Evolutionary conservation across 1,139 yeast genomes (phyloP).

Genomic region (Kurtzmaniella natalensis): DNA sequence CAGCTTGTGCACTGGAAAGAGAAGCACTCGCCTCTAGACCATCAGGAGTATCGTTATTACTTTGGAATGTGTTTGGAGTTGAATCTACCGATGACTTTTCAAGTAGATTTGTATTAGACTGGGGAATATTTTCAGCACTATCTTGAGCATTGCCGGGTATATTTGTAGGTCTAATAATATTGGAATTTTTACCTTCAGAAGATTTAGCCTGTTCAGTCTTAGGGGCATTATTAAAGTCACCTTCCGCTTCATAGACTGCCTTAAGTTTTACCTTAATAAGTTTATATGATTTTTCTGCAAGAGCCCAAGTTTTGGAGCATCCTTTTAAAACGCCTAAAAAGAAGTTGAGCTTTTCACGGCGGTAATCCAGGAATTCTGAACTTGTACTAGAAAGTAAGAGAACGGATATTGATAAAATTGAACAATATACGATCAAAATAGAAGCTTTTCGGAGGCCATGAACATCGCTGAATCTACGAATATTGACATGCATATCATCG

Average conservation of each 20-base stretch:
- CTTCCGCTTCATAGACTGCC: conserved; percentile 3
- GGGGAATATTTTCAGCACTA: not conserved
- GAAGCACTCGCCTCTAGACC: not conserved
- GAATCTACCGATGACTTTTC: conserved; percentile 1
- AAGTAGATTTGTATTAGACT: too few species aligned
- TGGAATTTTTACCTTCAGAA: not conserved
- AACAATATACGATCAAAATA: conserved; percentile 44
- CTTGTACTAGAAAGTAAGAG: conserved; percentile 35
- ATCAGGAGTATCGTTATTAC: not conserved
- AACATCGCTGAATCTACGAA: conserved; percentile 29
- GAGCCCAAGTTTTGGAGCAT: conserved; percentile 44
- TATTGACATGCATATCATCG: conserved; percentile 38
- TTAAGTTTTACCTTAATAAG: conserved; percentile 33
- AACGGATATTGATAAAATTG: conserved; percentile 44
- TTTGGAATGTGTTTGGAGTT: not conserved
- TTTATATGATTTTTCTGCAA: conserved; percentile 44
- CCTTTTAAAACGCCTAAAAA: conserved; percentile 36
- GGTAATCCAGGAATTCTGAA: conserved; percentile 20
- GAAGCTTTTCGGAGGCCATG: conserved; percentile 44
- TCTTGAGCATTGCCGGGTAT: not conserved
- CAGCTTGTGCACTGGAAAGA: not conserved
- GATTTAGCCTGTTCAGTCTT: not conserved
- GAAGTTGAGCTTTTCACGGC: conserved; percentile 28
- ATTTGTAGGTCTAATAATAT: too few species aligned
- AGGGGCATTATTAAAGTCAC: not conserved